phyloP scores from a whole-genome alignment of 73 alveolate genomes.

The Stentor coeruleus region DNA sequence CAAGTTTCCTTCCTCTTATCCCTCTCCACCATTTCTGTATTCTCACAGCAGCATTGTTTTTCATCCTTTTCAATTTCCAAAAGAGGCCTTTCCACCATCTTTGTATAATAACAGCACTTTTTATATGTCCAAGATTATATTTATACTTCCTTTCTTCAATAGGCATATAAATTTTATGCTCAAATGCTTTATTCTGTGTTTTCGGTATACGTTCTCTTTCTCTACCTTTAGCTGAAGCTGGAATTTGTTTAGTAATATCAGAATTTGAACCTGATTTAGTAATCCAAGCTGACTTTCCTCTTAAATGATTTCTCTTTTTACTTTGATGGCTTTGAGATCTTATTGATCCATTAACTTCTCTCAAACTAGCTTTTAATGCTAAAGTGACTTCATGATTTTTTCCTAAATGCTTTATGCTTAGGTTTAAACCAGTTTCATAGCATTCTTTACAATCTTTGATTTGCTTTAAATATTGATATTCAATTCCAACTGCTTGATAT shows the following conservation, averaged over 20 bases:
- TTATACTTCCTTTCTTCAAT: too few relatives aligned
- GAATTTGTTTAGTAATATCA: not conserved
- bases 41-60: not conserved
- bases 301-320: not conserved
- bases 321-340: not conserved
- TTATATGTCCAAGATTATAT: too few relatives aligned
- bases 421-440: not conserved
- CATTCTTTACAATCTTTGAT: not conserved
- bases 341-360: too few relatives aligned
- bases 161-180: too few relatives aligned
- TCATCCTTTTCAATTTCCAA: not conserved
- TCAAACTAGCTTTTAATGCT: too few relatives aligned
- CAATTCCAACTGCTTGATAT: not conserved
- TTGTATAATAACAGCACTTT: not conserved
- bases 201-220: not conserved
- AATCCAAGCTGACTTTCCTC: not conserved
- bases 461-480: not conserved
- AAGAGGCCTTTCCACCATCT: not conserved
- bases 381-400: not conserved
- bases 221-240: not conserved
- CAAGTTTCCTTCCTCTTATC: not conserved
- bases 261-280: not conserved
- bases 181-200: not conserved
- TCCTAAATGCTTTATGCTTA: not conserved
- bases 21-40: slow-evolving; percentile 1